Base-by-base conservation (phyloP, 2,329 filamentous ascomycete genomes). In the Colletotrichum higginsianum region DNA sequence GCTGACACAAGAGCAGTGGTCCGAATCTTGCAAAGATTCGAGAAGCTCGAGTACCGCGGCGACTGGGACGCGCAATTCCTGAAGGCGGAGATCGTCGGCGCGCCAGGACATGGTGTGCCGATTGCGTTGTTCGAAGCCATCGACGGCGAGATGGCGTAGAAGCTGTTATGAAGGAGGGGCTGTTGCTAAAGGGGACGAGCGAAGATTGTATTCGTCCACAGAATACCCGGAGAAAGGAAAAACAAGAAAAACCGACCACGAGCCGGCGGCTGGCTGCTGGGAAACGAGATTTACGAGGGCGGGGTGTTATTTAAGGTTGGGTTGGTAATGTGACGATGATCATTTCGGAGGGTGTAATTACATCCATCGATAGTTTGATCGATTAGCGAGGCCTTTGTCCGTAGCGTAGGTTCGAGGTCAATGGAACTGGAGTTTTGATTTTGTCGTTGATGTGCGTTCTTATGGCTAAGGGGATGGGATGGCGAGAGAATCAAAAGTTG, bases 11-110 rank as follows among this genome's bases (percentile, higher is more conserved):
- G 15, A 16, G 11, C 35, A 85, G 84, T 86, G 77, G 83, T 85
- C 1, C 79, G 81, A n/a, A 79, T 93, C 30, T 80, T 91, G 70
- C 91, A 92, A 79, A 86, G 87, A 65, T 93, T 90, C 75, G 86
- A 88, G 42, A 77, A 80, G 15, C 78, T 91, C 7, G 87, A 89
- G 74, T 86, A 86, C 61, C 79, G 82, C 4, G 84, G 83, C 2
- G 82, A 85, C 58, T 85, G 84, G 84, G 38, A 80, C 18, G 81
- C 80, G n/a, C 84, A 86, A 73, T 79, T 78, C 40, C 80, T 85
- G 75, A 83, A 82, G 75, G 80, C 84, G 3, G 84, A 86, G 71
- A 78, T 86, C 40, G 84, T 86, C 1, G 84, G 84, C 4, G 80
- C 79, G 26, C 84, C 84, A 0, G 82, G 83, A 2, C 78, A 84